A percentile compares a stretch with the other conserved stretches of the same genome.
phyloP scores from a whole-genome alignment of 371 early-diverging fungal genomes.

The Globomyces sp. region DNA sequence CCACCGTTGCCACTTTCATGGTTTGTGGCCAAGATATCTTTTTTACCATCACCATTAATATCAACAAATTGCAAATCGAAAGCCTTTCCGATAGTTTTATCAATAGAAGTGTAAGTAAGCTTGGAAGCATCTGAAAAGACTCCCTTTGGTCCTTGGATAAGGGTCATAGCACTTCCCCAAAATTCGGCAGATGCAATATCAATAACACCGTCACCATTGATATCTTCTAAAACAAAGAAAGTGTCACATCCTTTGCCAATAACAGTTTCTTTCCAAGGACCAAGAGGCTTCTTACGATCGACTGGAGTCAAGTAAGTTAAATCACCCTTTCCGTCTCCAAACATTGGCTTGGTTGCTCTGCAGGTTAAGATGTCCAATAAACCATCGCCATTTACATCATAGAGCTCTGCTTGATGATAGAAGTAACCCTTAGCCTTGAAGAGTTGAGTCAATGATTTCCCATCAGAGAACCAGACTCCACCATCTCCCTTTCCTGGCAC shows the following conservation, averaged over 20 bases:
- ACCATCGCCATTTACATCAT: constrained; percentile 25
- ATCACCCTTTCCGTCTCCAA: constrained; percentile 14
- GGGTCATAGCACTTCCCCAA: constrained; percentile 19
- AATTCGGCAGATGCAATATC: constrained; percentile 29
- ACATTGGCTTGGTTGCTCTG: constrained; percentile 24
- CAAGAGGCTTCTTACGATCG: constrained; percentile 17
- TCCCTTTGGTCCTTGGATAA: constrained; percentile 22
- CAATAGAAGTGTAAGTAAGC: constrained; percentile 20
- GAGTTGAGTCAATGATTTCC: not conserved
- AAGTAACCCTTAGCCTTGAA: constrained; percentile 18
- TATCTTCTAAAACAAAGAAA: constrained; percentile 25
- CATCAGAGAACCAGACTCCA: constrained; percentile 23
- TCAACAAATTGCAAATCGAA: constrained; percentile 29
- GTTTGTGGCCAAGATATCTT: constrained; percentile 29
- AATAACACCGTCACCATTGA: constrained; percentile 28
- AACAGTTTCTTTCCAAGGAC: constrained; percentile 23
- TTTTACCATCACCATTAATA: constrained; percentile 30
- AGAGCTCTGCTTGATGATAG: constrained; percentile 23
- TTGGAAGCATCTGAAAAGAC: constrained; percentile 14
- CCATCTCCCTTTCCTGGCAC: constrained; percentile 25
- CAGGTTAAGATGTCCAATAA: constrained; percentile 23
- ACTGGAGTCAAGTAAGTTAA: constrained; percentile 17
- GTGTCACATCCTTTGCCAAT: constrained; percentile 29
- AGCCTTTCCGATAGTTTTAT: constrained; percentile 22
- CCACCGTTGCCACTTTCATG: constrained; percentile 22